Evolutionary conservation across 768 basidiomycete genomes (phyloP), one percentile per base, ranked within the genome.

Genomic region (Tylopilus rubrobrunneus): DNA sequence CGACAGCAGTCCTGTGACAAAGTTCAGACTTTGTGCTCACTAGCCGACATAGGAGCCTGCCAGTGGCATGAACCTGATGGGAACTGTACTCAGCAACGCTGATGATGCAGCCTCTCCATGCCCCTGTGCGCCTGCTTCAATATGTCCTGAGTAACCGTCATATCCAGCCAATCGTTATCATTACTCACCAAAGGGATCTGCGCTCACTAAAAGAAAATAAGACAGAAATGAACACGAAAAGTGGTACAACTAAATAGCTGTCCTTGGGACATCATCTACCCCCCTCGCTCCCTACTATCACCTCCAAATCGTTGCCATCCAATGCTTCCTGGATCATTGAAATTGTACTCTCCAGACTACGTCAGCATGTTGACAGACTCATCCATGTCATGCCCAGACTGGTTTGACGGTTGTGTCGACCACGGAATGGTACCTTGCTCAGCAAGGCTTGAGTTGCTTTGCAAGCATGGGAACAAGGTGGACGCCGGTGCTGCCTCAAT

Each of bases 311-410:
- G 61, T 79, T 85, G 31, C 89, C 90, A 48, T 96, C 94, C 71
- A 87, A 84, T 6, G 89, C 96, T 61, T 92, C 92, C 71, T 94
- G 87, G 65, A 98, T 96, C 67, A 98, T 81, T 56, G 87, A 87
- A 78, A 95, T 93, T 49, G 97, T 98, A 68, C 89, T 94, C 77
- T 98, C 96, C 69, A 98, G 70, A 67, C 89, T 92, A 69, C 96
- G 76, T 71, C 96, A 77, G 59, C 97, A 76, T 46, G 87, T 98
- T 69, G 91, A 94, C 14, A 96, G 96, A 64, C 87, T 90, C 48
- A 94, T 96, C 84, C 64, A 52, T 28, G 95, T 98, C 59, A 95
- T 98, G 4, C 96, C 96, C 57, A 98, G 71, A 65, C 91, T 94
- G 48, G 68, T 70, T 33, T 70, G 68, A 0, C 70, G 58, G 0